Percentiles rank a stretch among this genome's conserved stretches.
phyloP scores from a whole-genome alignment of 345 rosid species.

The Salix dunnii region DNA sequence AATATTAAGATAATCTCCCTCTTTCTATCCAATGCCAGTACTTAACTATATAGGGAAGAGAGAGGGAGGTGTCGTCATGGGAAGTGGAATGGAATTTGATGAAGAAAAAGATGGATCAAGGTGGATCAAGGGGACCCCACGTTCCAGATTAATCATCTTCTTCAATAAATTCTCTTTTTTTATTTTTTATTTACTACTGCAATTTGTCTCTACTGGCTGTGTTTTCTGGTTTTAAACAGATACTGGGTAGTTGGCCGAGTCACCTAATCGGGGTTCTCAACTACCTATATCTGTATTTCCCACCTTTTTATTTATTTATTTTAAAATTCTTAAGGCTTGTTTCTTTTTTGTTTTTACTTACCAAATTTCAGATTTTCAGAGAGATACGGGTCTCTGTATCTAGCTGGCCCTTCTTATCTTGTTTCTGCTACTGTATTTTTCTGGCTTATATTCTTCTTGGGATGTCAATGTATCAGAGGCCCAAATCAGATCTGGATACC shows the following conservation, averaged over 20 bases:
- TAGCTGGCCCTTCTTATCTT: constrained; percentile 21
- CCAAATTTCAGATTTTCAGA: constrained; percentile 9
- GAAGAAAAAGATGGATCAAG: constrained; percentile 18
- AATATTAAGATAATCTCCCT: neutral
- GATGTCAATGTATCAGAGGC: constrained; percentile 38
- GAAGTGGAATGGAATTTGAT: neutral
- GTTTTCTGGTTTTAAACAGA: neutral
- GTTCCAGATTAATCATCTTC: constrained; percentile 1
- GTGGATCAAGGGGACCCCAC: constrained; percentile 2
- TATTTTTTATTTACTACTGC: neutral
- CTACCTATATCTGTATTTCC: constrained; percentile 40
- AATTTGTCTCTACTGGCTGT: neutral
- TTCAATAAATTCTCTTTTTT: neutral
- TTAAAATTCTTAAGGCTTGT: neutral
- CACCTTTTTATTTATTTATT: neutral
- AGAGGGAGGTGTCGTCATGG: neutral
- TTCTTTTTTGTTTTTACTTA: neutral
- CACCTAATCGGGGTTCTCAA: constrained; percentile 24
- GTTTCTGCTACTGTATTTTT: neutral
- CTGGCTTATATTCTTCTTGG: constrained; percentile 6
- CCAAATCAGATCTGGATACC: constrained; percentile 34
- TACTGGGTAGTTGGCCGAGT: constrained; percentile 25
- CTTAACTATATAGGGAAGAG: constrained; percentile 1
- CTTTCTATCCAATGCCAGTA: neutral
- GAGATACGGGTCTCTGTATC: constrained; percentile 49